Conservation (phyloP, 257 asterid species). For the Gentiana straminea region DNA sequence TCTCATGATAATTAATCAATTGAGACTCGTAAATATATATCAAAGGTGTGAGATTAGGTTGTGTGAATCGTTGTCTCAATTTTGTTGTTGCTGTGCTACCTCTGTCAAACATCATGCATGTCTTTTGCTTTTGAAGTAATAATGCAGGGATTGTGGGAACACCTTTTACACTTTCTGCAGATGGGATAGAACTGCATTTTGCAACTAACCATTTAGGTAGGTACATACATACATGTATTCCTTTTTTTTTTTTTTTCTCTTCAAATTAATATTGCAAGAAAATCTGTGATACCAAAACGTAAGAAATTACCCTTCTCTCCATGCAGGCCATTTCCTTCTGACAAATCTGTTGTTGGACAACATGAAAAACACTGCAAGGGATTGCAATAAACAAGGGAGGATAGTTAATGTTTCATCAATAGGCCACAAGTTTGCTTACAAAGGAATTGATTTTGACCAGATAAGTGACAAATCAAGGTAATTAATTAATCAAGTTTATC, state of each 20-base stretch:
- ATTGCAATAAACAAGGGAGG: conserved; percentile 30
- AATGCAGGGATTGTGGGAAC: conserved; percentile 75
- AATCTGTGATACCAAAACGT: no score
- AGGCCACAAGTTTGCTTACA: conserved; percentile 17
- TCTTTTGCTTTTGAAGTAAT: conserved; percentile 26
- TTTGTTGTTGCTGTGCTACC: no score
- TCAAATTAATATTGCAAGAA: not conserved
- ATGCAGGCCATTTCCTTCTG: conserved; percentile 39
- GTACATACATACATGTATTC: no score
- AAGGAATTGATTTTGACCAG: conserved; percentile 31
- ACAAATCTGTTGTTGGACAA: conserved; percentile 30
- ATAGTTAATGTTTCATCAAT: conserved; percentile 30
- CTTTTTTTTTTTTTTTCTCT: not conserved
- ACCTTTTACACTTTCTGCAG: conserved; percentile 47
- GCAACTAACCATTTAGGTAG: conserved; percentile 71
- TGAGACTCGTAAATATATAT: no score
- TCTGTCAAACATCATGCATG: no score
- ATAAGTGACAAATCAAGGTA: conserved; percentile 28
- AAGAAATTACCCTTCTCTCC: not conserved
- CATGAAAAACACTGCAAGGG: conserved; percentile 24
- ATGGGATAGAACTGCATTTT: conserved; percentile 64
- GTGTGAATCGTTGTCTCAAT: no score
- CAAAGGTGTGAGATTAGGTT: no score
- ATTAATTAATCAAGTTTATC: no score
- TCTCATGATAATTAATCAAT: no score